Percentiles rank a stretch among this genome's conserved stretches.
phyloP scores from a whole-genome alignment of 306 rosid genomes.

The Fragaria iinumae region DNA sequence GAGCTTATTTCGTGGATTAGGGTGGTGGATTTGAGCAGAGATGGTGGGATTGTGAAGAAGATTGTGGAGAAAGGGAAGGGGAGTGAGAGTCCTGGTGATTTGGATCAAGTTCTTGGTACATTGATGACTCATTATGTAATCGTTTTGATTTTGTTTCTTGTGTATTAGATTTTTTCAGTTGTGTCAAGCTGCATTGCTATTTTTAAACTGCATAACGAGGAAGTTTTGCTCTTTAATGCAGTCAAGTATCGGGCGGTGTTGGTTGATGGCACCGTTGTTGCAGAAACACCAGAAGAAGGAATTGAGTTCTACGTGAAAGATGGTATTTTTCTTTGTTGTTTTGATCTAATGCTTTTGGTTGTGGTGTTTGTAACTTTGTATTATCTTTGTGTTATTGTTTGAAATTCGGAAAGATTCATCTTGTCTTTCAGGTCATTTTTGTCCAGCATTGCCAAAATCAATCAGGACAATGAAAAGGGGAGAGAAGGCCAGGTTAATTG shows the following conservation, averaged over 20 bases:
- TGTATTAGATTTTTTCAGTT: not conserved
- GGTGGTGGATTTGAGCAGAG: constrained; percentile 56
- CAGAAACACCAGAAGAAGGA: constrained; percentile 55
- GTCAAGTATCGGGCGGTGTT: constrained; percentile 52
- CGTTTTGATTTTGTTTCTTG: not conserved
- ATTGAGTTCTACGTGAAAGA: constrained; percentile 57
- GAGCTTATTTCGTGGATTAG: constrained; percentile 62
- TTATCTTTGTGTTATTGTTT: not conserved
- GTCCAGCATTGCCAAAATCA: constrained; percentile 49
- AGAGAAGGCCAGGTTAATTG: constrained; percentile 65
- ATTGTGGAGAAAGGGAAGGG: constrained; percentile 45
- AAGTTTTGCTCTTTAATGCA: constrained; percentile 27
- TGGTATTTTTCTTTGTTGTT: constrained; percentile 36
- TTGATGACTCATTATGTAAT: constrained; percentile 16
- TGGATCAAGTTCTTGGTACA: constrained; percentile 72
- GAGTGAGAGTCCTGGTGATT: constrained; percentile 46
- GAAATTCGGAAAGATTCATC: not conserved
- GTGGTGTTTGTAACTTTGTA: no score
- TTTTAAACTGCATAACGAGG: not conserved
- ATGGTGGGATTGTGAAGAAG: constrained; percentile 68
- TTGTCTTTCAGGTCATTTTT: constrained; percentile 47
- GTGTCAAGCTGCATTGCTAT: not conserved
- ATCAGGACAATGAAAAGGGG: constrained; percentile 61
- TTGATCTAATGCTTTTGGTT: not conserved
- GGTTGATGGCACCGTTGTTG: constrained; percentile 55